Evolutionary conservation across 257 asterid genomes (phyloP).

Genomic region (Przewalskia tangutica): DNA sequence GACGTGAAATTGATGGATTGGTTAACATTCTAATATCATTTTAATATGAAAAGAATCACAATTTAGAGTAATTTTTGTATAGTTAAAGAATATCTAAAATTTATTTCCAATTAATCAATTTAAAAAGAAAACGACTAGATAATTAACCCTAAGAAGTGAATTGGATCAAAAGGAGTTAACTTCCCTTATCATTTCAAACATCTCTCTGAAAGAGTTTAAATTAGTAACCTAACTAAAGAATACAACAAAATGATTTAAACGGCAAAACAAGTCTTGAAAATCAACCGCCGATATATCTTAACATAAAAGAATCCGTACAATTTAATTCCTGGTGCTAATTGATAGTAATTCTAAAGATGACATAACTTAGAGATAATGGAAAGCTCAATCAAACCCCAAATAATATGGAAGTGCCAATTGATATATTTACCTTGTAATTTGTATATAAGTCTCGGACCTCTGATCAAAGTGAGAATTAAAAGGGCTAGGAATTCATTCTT

Average conservation of each 20-base stretch:
- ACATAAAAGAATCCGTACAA: not conserved
- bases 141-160: not conserved
- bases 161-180: not conserved
- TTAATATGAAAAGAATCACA: not conserved
- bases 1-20: not conserved
- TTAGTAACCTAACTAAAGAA: not conserved
- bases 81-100: not conserved
- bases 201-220: not conserved
- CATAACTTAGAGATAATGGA: not conserved
- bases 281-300: not conserved
- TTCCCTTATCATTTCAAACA: not conserved
- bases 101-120: not conserved
- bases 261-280: not conserved
- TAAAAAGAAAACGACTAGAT: too few relatives aligned
- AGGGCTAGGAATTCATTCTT: not conserved
- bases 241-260: not conserved
- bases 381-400: not conserved
- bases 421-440: not conserved
- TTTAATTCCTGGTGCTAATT: not conserved
- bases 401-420: not conserved
- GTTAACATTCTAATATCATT: not conserved
- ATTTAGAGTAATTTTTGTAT: not conserved
- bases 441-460: not conserved
- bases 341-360: not conserved
- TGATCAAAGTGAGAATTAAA: not conserved